Evolutionary conservation across 2,329 filamentous ascomycete genomes (phyloP).

Genomic region (Trichophaea hybrida): DNA sequence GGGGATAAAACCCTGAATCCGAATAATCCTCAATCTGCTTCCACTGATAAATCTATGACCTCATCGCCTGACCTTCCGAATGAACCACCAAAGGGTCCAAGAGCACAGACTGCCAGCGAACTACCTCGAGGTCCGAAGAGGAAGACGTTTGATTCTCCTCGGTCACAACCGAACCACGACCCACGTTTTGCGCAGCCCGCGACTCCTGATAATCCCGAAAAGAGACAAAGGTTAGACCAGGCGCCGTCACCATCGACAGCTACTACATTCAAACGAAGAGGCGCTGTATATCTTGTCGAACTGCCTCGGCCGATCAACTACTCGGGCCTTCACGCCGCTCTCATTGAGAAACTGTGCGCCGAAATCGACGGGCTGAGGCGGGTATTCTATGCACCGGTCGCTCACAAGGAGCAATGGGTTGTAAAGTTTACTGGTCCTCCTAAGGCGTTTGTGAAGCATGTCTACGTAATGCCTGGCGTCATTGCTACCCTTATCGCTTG

Average conservation of each 20-base stretch:
- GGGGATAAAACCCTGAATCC: too few species aligned
- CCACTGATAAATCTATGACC: too few species aligned
- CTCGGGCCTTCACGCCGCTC: neutral
- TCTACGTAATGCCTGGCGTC: neutral
- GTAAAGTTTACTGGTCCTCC: neutral
- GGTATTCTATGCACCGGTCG: neutral
- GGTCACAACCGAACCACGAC: neutral
- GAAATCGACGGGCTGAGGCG: neutral
- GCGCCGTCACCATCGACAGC: neutral
- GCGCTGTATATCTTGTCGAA: neutral
- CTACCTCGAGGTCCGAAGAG: neutral
- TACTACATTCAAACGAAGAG: neutral
- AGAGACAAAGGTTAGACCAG: neutral
- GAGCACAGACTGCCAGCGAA: neutral
- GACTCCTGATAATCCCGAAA: neutral
- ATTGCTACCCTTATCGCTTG: neutral
- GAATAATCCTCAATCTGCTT: too few species aligned
- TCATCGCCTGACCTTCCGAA: too few species aligned
- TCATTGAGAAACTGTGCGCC: neutral
- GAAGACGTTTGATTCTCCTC: neutral
- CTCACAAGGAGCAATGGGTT: neutral
- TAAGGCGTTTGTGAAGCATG: neutral
- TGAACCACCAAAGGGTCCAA: too few species aligned
- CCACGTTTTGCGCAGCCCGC: neutral
- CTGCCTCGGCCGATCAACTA: neutral